Base-by-base conservation (phyloP, 192 early-diverging fungal genomes). In the Umbelopsis sp. region DNA sequence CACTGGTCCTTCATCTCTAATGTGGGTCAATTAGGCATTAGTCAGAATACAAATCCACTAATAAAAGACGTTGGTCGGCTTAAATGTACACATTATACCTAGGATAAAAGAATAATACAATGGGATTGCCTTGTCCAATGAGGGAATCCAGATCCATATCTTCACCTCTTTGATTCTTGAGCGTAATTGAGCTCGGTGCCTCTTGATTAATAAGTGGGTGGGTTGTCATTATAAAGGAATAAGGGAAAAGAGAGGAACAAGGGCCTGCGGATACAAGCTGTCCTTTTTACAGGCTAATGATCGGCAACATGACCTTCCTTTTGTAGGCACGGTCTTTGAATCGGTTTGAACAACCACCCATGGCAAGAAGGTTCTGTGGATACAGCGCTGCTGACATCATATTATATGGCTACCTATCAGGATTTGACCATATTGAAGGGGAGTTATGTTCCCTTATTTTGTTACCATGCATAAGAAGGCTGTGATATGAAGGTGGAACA, bases 91-190 rank as follows among this genome's bases (percentile, higher is more conserved):
- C n/a, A n/a, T n/a, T n/a, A 0, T 62, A 62, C 56, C 56, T 62
- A 10, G 81, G 77, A 69, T 82, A 82, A 54, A 82, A 82, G 52
- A 82, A 82, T 16, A 82, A 20, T 1, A 82, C 44, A 20, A 73
- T 67, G 12, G 74, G 67, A 6, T 59, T 54, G 20, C 51, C 50
- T 20, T 71, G 51, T 20, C 81, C 81, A 49, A 82, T 65, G 36
- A 77, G 25, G 24, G 68, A 41, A 20, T 45, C 31, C 17, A 80
- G 49, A 43, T 69, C 41, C 12, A 82, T 72, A 36, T 44, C 45
- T 65, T 80, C 72, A 21, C 47, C 53, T 24, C 74, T 66, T 53
- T 82, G 78, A 47, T 82, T 77, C 56, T 82, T 70, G 17, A 79
- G 12, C 2, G 51, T 45, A 45, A 82, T 50, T 32, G 69, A 45